Evolutionary conservation across 1,284 basidiomycete genomes (phyloP).

Genomic region (Ganoderma boninense): DNA sequence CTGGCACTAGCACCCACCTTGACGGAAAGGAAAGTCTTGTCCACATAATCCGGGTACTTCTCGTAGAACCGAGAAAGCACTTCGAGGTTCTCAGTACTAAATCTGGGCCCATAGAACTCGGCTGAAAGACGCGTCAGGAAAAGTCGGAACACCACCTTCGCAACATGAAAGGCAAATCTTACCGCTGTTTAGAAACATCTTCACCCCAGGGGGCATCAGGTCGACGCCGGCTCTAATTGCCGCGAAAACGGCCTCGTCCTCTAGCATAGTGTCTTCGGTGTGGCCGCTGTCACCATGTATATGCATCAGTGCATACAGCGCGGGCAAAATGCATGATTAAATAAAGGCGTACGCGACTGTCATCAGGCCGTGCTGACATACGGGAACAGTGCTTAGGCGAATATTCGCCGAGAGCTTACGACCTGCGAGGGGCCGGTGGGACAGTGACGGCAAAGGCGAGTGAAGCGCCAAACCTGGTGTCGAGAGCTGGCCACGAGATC

Average conservation of each 20-base stretch:
- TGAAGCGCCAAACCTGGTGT: too few species aligned
- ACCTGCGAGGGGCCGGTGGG: too few species aligned
- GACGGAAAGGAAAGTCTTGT: constrained; percentile 59
- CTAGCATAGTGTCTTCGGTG: constrained; percentile 27
- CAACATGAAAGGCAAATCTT: constrained; percentile 19
- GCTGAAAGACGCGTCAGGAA: constrained; percentile 31
- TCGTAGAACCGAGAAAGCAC: constrained; percentile 55
- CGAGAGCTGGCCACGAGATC: too few species aligned
- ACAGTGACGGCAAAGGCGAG: too few species aligned
- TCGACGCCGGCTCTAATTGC: constrained; percentile 71
- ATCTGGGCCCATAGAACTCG: constrained; percentile 53
- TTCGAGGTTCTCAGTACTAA: constrained; percentile 51
- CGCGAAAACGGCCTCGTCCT: constrained; percentile 55
- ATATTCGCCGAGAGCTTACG: too few species aligned
- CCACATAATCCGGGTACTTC: constrained; percentile 62
- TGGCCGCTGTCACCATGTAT: too few species aligned
- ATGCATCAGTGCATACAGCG: too few species aligned
- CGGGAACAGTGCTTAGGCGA: too few species aligned
- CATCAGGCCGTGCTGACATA: constrained; percentile 54
- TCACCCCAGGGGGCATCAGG: constrained; percentile 54
- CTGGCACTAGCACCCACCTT: constrained; percentile 38
- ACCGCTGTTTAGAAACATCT: constrained; percentile 59
- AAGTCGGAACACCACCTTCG: too few species aligned
- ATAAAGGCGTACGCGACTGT: constrained; percentile 51
- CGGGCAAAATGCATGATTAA: too few species aligned